A percentile compares a stretch with the other conserved stretches of the same genome.
Conservation (phyloP, 495 filamentous ascomycete genomes). For the Oidiodendron maius region DNA sequence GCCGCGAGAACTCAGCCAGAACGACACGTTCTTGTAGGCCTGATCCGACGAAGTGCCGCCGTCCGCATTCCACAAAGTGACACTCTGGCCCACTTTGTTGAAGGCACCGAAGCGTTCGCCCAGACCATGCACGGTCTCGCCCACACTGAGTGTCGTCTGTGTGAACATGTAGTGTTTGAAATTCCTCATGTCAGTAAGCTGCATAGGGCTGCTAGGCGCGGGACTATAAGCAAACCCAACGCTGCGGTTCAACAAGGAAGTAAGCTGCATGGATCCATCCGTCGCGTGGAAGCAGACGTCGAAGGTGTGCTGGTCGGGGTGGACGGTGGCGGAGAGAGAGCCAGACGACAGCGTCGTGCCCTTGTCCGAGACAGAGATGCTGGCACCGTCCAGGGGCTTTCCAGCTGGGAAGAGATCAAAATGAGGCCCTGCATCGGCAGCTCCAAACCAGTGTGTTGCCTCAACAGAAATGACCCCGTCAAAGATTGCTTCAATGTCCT, state of each 20-base stretch:
- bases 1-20: constrained; percentile 60
- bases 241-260: constrained; percentile 53
- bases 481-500: constrained; percentile 46
- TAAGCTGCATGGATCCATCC: constrained; percentile 43
- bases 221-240: constrained; percentile 52
- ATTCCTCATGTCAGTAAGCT: constrained; percentile 46
- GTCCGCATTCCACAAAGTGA: constrained; percentile 68
- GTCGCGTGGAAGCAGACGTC: constrained; percentile 48
- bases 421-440: constrained; percentile 52
- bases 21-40: constrained; percentile 70
- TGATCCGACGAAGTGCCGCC: constrained; percentile 65
- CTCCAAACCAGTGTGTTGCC: constrained; percentile 58
- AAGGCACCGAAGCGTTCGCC: constrained; percentile 68
- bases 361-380: constrained; percentile 39
- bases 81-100: constrained; percentile 61
- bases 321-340: constrained; percentile 45
- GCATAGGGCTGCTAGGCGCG: constrained; percentile 40
- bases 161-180: constrained; percentile 57
- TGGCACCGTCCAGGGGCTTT: constrained; percentile 33
- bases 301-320: constrained; percentile 48
- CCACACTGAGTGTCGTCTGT: constrained; percentile 55
- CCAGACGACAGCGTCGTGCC: constrained; percentile 50
- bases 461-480: constrained; percentile 59
- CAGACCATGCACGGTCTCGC: constrained; percentile 63
- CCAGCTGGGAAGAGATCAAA: constrained; percentile 55